Evolutionary conservation across 768 basidiomycete genomes (phyloP), one percentile per base, ranked within the genome.

Genomic region (Serendipita sp.): DNA sequence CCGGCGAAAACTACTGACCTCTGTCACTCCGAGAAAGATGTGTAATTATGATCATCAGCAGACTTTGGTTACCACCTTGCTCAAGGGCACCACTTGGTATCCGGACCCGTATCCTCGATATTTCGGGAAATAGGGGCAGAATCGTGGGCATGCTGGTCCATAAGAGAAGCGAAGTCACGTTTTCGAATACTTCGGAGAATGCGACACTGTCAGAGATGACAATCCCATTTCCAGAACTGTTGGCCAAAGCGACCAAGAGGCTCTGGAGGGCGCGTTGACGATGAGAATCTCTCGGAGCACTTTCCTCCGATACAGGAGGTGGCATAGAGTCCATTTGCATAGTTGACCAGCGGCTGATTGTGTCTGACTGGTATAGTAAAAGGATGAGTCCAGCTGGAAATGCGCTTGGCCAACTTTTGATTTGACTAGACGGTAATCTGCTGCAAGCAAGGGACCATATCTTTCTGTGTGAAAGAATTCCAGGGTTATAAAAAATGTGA

Each of bases 401-500:
- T 10, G 16, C 56, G 69, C 65, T 73, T 74, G 1, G 88, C 84
- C 86, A 86, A 89, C 16, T 75, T 75, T 53, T 88, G 79, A 83
- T 69, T 15, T 68, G 48, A 16, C 69, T 67, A n/a, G 72, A 67
- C 11, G 83, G 80, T 41, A 76, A 67, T 53, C 73, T 70, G 28
- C 70, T 65, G 48, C 76, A 72, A 37, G 85, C 69, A 41, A 80
- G 68, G 4, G 71, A 67, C 64, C 79, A 70, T 56, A 91, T 73
- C 41, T 75, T 72, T 1, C 77, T 67, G 67, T 86, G 79, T 46
- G 76, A 77, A 54, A 88, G 78, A 64, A 88, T 74, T 18, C 74
- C 73, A 70, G 83, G 76, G 72, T 86, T 88, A 24, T 80, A 81
- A 64, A 89, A 70, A 66, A 84, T 79, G 65, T 84, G 84, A 70